Percentiles rank a stretch among this genome's conserved stretches.
These are phyloP conservation scores for Didymellaceae sp. DNA, from an alignment of 2,329 filamentous ascomycete species.

Conservation along the genomic window DNA sequence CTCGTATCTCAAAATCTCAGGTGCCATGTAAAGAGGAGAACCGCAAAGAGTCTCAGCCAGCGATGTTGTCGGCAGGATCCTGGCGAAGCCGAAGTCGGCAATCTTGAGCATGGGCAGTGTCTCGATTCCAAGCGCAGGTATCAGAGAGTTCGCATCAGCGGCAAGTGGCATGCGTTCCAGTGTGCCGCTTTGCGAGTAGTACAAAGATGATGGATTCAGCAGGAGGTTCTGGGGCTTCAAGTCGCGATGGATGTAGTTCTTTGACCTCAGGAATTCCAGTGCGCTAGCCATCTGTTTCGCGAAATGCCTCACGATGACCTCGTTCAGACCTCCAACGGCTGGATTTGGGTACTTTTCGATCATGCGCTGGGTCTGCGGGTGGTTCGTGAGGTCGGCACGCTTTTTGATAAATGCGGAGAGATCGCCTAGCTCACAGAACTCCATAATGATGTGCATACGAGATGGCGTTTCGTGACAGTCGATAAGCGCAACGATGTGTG, in stretches of 20 bases:
- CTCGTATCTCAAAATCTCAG: conserved; percentile 95
- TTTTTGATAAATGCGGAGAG: conserved; percentile 96
- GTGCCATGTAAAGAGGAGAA: conserved; percentile 97
- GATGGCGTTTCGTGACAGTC: conserved; percentile 87
- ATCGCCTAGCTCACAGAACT: conserved; percentile 96
- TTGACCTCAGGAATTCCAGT: conserved; percentile 81
- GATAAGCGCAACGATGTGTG: conserved; percentile 95
- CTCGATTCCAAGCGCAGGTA: conserved; percentile 78
- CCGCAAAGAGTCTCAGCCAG: conserved; percentile 96
- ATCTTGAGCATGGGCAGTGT: conserved; percentile 96
- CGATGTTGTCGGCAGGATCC: conserved; percentile 86
- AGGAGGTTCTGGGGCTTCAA: conserved; percentile 97
- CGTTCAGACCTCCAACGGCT: conserved; percentile 83
- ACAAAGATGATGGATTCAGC: conserved; percentile 78
- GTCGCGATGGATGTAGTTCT: conserved; percentile 93
- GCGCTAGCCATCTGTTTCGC: conserved; percentile 93
- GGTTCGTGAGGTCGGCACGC: conserved; percentile 77
- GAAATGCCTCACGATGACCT: conserved; percentile 96
- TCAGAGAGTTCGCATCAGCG: conserved; percentile 79
- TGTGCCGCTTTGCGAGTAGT: conserved; percentile 62
- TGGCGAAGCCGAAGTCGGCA: conserved; percentile 97
- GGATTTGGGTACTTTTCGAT: conserved; percentile 91
- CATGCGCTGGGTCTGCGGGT: conserved; percentile 86
- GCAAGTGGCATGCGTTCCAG: conserved; percentile 72
- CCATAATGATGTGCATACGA: conserved; percentile 97